phyloP scores from a whole-genome alignment of 179 eudicot genomes.

The Carnegiea gigantea region DNA sequence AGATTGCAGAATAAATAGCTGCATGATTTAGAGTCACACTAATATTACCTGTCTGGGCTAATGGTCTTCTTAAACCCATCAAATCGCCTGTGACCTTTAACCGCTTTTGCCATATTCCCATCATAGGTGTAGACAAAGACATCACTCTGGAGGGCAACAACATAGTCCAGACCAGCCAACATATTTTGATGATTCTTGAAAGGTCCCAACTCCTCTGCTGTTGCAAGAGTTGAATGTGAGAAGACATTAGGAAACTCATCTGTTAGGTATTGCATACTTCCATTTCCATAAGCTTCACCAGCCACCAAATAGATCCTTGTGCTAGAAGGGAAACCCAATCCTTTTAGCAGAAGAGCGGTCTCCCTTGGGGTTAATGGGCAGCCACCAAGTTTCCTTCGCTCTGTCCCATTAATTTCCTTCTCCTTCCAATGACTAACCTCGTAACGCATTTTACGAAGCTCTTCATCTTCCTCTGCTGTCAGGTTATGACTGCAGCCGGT shows the following conservation, averaged over 20 bases:
- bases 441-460: slow-evolving; percentile 77
- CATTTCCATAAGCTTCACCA: slow-evolving; percentile 95
- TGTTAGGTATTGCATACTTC: slow-evolving; percentile 70
- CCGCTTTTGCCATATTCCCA: slow-evolving; percentile 99
- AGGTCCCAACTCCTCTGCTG: slow-evolving; percentile 70
- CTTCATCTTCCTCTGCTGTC: slow-evolving; percentile 83
- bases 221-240: slow-evolving; percentile 77
- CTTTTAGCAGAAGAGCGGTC: slow-evolving; percentile 82
- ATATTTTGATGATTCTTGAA: slow-evolving; percentile 88
- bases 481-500: slow-evolving; percentile 92
- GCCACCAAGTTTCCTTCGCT: slow-evolving; percentile 85
- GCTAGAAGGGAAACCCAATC: slow-evolving; percentile 65
- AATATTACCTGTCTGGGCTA: slow-evolving; percentile 75
- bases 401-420: slow-evolving; percentile 87
- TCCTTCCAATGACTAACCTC: slow-evolving; percentile 99
- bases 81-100: slow-evolving; percentile 93
- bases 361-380: slow-evolving; percentile 95
- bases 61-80: slow-evolving; percentile 91
- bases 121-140: slow-evolving; percentile 94
- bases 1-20: background rate
- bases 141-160: slow-evolving; percentile 88
- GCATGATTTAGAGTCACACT: background rate
- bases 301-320: slow-evolving; percentile 91
- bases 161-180: slow-evolving; percentile 97
- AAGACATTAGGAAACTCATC: slow-evolving; percentile 76